Evolutionary conservation across 2,329 filamentous ascomycete genomes (phyloP).

Genomic region (Penicillium sp.): DNA sequence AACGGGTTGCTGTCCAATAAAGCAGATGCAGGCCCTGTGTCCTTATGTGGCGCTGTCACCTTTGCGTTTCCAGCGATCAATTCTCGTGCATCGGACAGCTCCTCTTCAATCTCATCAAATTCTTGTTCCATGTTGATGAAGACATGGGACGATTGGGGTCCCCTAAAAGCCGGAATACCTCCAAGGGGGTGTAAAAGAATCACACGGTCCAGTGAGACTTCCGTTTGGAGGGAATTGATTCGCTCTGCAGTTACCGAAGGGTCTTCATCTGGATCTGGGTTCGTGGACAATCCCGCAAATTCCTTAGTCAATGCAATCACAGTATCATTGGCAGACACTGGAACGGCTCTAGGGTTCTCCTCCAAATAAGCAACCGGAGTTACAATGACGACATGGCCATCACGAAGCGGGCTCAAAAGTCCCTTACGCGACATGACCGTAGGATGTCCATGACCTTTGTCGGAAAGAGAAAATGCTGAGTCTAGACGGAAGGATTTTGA

Average conservation of each 20-base stretch:
- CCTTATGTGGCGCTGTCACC: slow-evolving; percentile 21
- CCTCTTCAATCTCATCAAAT: slow-evolving; percentile 68
- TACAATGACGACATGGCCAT: slow-evolving; percentile 73
- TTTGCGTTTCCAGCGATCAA: slow-evolving; percentile 14
- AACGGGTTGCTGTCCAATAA: slow-evolving; percentile 47
- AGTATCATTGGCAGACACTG: slow-evolving; percentile 64
- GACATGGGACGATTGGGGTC: slow-evolving; percentile 68
- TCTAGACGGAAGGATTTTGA: slow-evolving; percentile 72
- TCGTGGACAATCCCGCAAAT: slow-evolving; percentile 68
- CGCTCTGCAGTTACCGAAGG: slow-evolving; percentile 44
- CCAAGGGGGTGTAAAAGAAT: slow-evolving; percentile 88
- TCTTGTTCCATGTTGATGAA: slow-evolving; percentile 96
- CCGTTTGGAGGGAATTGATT: slow-evolving; percentile 49
- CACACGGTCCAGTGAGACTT: slow-evolving; percentile 76
- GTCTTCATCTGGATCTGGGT: slow-evolving; percentile 48
- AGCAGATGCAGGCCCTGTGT: slow-evolving; percentile 18
- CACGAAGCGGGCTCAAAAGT: slow-evolving; percentile 67
- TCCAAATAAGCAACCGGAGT: slow-evolving; percentile 66
- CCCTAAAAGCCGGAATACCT: slow-evolving; percentile 72
- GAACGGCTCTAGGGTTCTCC: slow-evolving; percentile 52
- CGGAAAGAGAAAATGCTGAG: slow-evolving; percentile 52
- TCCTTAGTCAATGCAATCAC: slow-evolving; percentile 77
- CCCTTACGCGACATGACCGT: slow-evolving; percentile 51
- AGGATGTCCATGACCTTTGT: slow-evolving; percentile 38
- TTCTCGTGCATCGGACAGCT: slow-evolving; percentile 54